These are phyloP conservation scores for Xylariaceae sp. DNA, from an alignment of 2,329 filamentous ascomycete genomes.

Conservation along the genomic window DNA sequence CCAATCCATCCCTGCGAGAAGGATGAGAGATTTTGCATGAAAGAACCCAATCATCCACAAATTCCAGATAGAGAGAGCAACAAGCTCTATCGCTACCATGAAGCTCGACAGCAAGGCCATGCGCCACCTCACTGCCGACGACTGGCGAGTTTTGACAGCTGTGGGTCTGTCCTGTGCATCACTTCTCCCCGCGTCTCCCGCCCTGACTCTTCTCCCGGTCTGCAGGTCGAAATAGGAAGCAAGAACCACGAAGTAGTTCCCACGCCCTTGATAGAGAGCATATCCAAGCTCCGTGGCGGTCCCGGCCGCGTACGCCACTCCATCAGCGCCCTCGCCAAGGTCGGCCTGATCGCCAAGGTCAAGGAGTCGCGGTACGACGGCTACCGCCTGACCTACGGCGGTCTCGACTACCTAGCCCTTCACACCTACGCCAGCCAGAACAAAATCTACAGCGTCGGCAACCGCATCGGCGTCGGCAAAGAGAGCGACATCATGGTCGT, in stretches of 20 bases:
- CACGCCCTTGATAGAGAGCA: conserved; percentile 78
- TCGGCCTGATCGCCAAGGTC: conserved; percentile 82
- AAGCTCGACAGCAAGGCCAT: conserved; percentile 92
- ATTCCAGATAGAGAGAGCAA: not conserved
- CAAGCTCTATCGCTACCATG: too few relatives aligned
- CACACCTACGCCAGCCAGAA: conserved; percentile 80
- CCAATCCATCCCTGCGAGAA: too few relatives aligned
- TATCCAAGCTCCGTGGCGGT: conserved; percentile 75
- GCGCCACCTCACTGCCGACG: conserved; percentile 85
- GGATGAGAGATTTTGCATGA: too few relatives aligned
- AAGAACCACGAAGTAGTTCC: conserved; percentile 97
- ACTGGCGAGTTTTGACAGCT: conserved; percentile 92
- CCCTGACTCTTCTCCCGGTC: conserved; percentile 30
- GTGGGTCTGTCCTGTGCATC: conserved; percentile 48
- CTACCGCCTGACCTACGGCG: conserved; percentile 93
- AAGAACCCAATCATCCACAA: not conserved
- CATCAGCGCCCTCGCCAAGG: conserved; percentile 89
- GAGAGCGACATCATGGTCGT: conserved; percentile 97
- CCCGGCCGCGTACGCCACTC: conserved; percentile 75
- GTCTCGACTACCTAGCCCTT: conserved; percentile 93
- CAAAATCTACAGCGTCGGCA: conserved; percentile 86
- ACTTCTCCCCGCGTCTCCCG: conserved; percentile 16
- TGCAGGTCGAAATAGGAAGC: conserved; percentile 84
- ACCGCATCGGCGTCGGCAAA: conserved; percentile 92
- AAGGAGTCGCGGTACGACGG: conserved; percentile 98